Base-by-base conservation (phyloP, 208 protist species). In the Porcisia hertigi region DNA sequence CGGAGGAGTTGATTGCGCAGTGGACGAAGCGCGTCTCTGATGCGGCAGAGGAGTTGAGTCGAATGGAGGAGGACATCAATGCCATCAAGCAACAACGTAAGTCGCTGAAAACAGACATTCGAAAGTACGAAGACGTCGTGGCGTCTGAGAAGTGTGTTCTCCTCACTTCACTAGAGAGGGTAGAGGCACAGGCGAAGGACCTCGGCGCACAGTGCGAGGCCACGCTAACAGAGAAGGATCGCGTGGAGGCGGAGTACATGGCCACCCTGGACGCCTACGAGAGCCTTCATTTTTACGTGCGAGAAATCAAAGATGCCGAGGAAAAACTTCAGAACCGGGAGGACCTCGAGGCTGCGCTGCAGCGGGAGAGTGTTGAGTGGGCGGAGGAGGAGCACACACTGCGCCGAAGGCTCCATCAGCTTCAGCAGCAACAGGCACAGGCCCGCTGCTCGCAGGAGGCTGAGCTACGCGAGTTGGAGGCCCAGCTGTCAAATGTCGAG, bases 241-340 rank as follows among this genome's bases (percentile, higher is more conserved):
- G 73, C 8, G 88, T 90, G 20, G 88, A 97, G 81, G 87, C 87
- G 43, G 73, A 83, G 69, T 96, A 96, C 83, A 62, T 91, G n/a
- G 69, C 82, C 49, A 92, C 93, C 1, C 73, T 97, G 18, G 91
- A 97, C 73, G 86, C 89, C 77, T 97, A 97, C 75, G 93, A 96
- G 64, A 84, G 65, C 45, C 88, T 97, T 79, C 91, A 95, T 82
- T 86, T 84, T 12, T 62, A 92, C 11, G 91, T 97, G 12, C 88
- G 88, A 36, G 79, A 87, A 9, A 96, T 97, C 78, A 85, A 94
- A 75, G 82, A 83, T 58, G 86, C 89, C n/a, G 91, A 97, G 82
- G 82, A 86, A 75, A 59, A 67, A 25, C 75, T 94, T 54, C 78
- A 75, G 49, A 71, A 81, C 49, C 89, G 93, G 36, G 86, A 93